Base-by-base conservation (phyloP, 108 stramenopile species). In the Cyclotella sp. region DNA sequence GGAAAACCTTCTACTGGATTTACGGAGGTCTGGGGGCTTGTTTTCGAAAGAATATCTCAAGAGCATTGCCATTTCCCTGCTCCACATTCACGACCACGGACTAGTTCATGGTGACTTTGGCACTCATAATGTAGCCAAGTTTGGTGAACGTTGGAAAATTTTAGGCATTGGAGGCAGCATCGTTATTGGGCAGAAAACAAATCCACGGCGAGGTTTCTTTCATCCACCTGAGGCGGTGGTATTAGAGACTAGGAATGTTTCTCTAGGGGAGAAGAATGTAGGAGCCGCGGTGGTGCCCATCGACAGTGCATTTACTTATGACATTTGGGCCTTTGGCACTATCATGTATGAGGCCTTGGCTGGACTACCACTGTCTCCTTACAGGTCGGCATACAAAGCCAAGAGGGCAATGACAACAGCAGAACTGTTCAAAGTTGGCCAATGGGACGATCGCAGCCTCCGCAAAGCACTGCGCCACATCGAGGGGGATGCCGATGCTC, bases 61-160 rank as follows among this genome's bases (percentile, higher is more conserved):
- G 70, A 76, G 94, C 30, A 93, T 95, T 67, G 94, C 90, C 21
- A 95, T 95, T 71, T 91, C 91, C 15, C 74, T 95, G 9, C 64
- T 93, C 26, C 94, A 95, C 68, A 81, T 95, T 77, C 94, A 95
- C 67, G 90, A 95, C 49, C 90, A 86, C 61, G 91, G 91, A 7
- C 81, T 95, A 18, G 85, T 95, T 44, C 94, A 95, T 75, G 86
- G 91, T 57, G 94, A 95, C 77, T 95, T 95, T 76, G 94, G 94
- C 18, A 88, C 91, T 9, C 94, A 95, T 81, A 95, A 95, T 70
- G 90, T 87, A 61, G 94, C 91, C 19, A 93, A 93, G 68, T 95
- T 95, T 69, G 88, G 90, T 27, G 85, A 83, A 53, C 89, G 94
- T 5, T 95, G 94, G 94, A 95, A 95, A 63, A 73, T 91, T 47